Evolutionary conservation across 495 filamentous ascomycete genomes (phyloP).

Genomic region (Penicillium psychrofluorescens): DNA sequence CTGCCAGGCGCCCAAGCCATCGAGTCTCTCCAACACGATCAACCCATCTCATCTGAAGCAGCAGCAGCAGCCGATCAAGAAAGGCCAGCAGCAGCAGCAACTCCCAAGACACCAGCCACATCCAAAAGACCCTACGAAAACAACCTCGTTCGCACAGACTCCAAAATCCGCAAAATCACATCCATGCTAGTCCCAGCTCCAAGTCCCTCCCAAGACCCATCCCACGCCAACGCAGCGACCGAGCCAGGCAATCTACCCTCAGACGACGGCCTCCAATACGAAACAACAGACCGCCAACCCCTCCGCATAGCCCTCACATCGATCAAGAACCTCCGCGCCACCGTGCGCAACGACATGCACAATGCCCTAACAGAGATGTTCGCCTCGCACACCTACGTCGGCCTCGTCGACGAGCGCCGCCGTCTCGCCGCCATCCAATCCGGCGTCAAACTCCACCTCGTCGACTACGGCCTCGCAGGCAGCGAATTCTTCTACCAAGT

Average conservation of each 20-base stretch:
- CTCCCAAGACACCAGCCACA: constrained; percentile 32
- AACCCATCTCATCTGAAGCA: constrained; percentile 5
- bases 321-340: constrained; percentile 71
- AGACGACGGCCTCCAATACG: constrained; percentile 57
- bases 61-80: constrained; percentile 3
- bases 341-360: constrained; percentile 81
- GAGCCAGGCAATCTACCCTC: constrained; percentile 11
- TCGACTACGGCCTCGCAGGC: constrained; percentile 87
- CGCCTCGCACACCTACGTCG: constrained; percentile 87
- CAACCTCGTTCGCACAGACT: constrained; percentile 85
- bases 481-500: constrained; percentile 97
- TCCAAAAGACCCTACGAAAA: constrained; percentile 71
- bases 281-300: constrained; percentile 59
- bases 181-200: constrained; percentile 67
- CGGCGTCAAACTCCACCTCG: constrained; percentile 84
- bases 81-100: constrained; percentile 2
- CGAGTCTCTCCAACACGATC: constrained; percentile 21
- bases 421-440: constrained; percentile 89
- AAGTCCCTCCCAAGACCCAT: constrained; percentile 9
- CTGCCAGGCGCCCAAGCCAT: constrained; percentile 54
- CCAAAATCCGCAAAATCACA: constrained; percentile 88
- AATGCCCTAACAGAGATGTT: constrained; percentile 83
- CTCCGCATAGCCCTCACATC: constrained; percentile 67
- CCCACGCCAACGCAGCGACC: constrained; percentile 6
- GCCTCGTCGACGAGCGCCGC: constrained; percentile 78